Evolutionary conservation across 768 basidiomycete genomes (phyloP), one percentile per base, ranked within the genome.

Genomic region (Xanthoconium stramineum): DNA sequence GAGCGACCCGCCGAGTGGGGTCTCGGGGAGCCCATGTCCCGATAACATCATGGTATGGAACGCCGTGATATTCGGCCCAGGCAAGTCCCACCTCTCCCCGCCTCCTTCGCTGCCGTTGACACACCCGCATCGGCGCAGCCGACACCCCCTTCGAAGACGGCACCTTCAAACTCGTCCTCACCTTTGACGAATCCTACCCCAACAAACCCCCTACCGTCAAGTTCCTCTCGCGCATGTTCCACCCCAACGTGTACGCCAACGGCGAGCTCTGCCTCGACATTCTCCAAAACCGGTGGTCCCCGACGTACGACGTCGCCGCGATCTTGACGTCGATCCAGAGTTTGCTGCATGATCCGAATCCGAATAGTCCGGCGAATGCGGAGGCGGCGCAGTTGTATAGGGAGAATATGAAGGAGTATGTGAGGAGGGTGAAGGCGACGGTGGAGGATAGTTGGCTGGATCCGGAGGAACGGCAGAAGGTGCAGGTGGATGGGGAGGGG

Each of bases 1-100:
- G 45, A 87, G 86, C 24, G 97, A 98, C 69, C 95, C 96, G 5
- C 97, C 97, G 0, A 88, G 90, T 51, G 97, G 97, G 7, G 94
- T 99, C 62, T 95, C 93, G 5, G 97, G 96, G 14, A 95, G 93
- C 66, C 96, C 97, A 68, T 94, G 93, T 69, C 88, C 93, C 3
- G 97, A 98, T 70, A 98, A 98, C 71, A 97, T 99, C 73, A 97
- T 98, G 94, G 81, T 98, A 15, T 99, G 97, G 97, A 99, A 99
- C 66, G 97, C 97, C 2, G 97, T 99, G 55, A 99, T 99, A 60
- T 98, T 99, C 68, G 97, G 97, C 3, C 97, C 97, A 73, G 89
- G 96, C 94, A 56, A 67, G 88, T 75, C 32, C 24, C 17, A 24
- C 36, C n/a, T 8, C 5, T 30, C 20, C 8, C 32, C 24, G 6